Percentiles rank a stretch among this genome's conserved stretches.
phyloP scores from a whole-genome alignment of 495 filamentous ascomycete species.

The Lophiostoma macrostomum region DNA sequence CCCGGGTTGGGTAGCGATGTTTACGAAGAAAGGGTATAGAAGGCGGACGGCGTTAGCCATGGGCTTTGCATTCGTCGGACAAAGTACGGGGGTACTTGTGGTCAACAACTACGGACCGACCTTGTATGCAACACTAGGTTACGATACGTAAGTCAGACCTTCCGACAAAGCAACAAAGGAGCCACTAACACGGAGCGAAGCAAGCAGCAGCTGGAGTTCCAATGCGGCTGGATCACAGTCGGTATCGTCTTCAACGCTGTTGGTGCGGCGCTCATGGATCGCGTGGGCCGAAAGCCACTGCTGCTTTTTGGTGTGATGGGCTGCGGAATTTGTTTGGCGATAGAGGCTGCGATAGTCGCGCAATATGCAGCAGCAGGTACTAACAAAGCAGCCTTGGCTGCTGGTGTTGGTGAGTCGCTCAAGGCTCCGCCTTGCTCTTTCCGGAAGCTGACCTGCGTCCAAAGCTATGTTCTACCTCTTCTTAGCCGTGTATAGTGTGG shows the following conservation, averaged over 20 bases:
- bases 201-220: slow-evolving; percentile 30
- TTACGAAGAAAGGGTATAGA: slow-evolving; percentile 30
- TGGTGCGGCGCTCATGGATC: slow-evolving; percentile 31
- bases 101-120: slow-evolving; percentile 38
- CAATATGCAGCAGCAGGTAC: slow-evolving; percentile 21
- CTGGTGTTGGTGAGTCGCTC: slow-evolving; percentile 27
- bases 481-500: slow-evolving; percentile 28
- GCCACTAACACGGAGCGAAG: background rate
- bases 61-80: slow-evolving; percentile 32
- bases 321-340: slow-evolving; percentile 27
- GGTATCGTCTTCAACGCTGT: slow-evolving; percentile 31
- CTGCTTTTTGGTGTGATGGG: slow-evolving; percentile 33
- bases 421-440: too few species aligned
- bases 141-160: slow-evolving; percentile 10
- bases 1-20: slow-evolving; percentile 27
- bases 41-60: slow-evolving; percentile 30
- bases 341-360: slow-evolving; percentile 33
- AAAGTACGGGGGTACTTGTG: slow-evolving; percentile 35
- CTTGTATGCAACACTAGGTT: slow-evolving; percentile 34
- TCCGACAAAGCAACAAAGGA: background rate
- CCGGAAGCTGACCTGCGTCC: too few species aligned
- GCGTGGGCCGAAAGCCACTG: slow-evolving; percentile 32
- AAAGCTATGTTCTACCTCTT: slow-evolving; percentile 28
- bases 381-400: slow-evolving; percentile 25
- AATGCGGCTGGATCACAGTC: slow-evolving; percentile 34